Percentiles rank a stretch among this genome's conserved stretches.
phyloP scores from a whole-genome alignment of 805 yeast genomes.

The Lipomyces yamadae region DNA sequence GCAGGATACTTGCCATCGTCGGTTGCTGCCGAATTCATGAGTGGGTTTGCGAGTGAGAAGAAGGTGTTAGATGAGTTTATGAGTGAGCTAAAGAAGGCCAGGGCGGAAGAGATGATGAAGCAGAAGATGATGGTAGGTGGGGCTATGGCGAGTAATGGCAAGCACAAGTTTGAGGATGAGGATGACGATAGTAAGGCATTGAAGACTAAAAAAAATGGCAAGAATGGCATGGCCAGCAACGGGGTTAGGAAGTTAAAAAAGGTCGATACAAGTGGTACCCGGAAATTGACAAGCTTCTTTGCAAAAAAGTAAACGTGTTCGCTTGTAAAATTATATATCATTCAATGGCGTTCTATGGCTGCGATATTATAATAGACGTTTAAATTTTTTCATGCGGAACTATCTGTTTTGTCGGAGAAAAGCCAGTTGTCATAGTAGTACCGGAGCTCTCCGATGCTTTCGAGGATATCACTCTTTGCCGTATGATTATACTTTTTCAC shows the following conservation, averaged over 20 bases:
- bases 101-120: slow-evolving; percentile 32
- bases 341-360: background rate
- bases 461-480: slow-evolving; percentile 85
- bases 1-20: slow-evolving; percentile 36
- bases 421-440: slow-evolving; percentile 76
- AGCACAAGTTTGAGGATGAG: slow-evolving; percentile 26
- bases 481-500: slow-evolving; percentile 76
- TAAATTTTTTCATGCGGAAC: background rate
- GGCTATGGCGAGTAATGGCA: slow-evolving; percentile 11
- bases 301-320: slow-evolving; percentile 30
- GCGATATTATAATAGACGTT: background rate
- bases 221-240: slow-evolving; percentile 17
- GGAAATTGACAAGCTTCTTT: slow-evolving; percentile 46
- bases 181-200: slow-evolving; percentile 20
- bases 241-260: slow-evolving; percentile 34
- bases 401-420: background rate
- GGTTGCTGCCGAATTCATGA: slow-evolving; percentile 30
- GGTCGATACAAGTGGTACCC: slow-evolving; percentile 39
- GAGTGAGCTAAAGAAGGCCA: slow-evolving; percentile 30
- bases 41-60: slow-evolving; percentile 26
- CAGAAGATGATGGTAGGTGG: slow-evolving; percentile 24
- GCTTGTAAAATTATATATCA: background rate
- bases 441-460: slow-evolving; percentile 79
- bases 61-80: slow-evolving; percentile 37
- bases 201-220: slow-evolving; percentile 22